Evolutionary conservation across 768 basidiomycete genomes (phyloP).

Genomic region (Pleurotus pulmonarius): DNA sequence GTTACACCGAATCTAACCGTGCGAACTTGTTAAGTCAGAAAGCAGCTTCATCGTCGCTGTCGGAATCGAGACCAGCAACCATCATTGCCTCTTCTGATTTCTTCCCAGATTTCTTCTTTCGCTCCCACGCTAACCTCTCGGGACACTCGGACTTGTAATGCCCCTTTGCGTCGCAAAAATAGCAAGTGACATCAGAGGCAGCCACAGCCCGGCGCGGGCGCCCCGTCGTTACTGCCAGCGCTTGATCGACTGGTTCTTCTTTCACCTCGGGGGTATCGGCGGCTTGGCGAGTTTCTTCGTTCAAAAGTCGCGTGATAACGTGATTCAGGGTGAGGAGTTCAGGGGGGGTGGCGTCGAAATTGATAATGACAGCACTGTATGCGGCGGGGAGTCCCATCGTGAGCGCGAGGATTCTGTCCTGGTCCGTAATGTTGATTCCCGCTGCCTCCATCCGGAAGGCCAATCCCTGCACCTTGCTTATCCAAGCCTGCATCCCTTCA

Average conservation of each 20-base stretch:
- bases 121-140: constrained; percentile 10
- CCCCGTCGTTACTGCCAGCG: background rate
- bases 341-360: constrained; percentile 23
- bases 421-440: constrained; percentile 15
- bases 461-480: constrained; percentile 15
- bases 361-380: constrained; percentile 23
- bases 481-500: constrained; percentile 22
- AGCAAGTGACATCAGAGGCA: constrained; percentile 18
- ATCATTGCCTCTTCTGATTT: background rate
- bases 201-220: background rate
- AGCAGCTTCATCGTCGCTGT: background rate
- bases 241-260: background rate
- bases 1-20: background rate
- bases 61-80: background rate
- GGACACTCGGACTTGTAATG: constrained; percentile 18
- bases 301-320: constrained; percentile 25
- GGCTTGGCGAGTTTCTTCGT: constrained; percentile 24
- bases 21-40: background rate
- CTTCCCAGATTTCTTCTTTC: constrained; percentile 3
- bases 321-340: constrained; percentile 19
- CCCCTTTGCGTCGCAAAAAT: constrained; percentile 21
- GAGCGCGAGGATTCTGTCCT: constrained; percentile 22
- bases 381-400: constrained; percentile 21
- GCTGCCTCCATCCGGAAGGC: constrained; percentile 18
- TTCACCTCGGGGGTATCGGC: background rate